phyloP scores from a whole-genome alignment of 495 filamentous ascomycete genomes.

The Letharia columbiana region DNA sequence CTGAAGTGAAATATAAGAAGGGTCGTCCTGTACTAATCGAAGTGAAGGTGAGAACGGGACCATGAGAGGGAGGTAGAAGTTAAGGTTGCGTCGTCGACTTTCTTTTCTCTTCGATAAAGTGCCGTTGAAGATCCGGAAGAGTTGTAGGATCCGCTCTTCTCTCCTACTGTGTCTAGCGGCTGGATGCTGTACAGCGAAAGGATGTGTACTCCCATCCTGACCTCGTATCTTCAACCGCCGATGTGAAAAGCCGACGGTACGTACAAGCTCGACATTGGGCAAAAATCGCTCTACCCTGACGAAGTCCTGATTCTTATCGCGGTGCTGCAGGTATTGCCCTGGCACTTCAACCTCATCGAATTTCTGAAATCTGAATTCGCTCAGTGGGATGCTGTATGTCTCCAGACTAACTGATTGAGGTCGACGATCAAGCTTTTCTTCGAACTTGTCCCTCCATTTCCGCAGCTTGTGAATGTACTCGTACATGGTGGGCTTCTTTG shows the following conservation, averaged over 20 bases:
- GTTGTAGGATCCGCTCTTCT: constrained; percentile 87
- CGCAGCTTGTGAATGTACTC: constrained; percentile 97
- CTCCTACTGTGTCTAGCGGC: constrained; percentile 83
- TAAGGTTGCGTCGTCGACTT: constrained; percentile 82
- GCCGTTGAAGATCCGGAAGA: constrained; percentile 98
- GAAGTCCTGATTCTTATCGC: constrained; percentile 98
- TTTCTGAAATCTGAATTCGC: constrained; percentile 93
- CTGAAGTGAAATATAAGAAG: constrained; percentile 89
- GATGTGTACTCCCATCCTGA: constrained; percentile 91
- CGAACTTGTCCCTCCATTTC: constrained; percentile 94
- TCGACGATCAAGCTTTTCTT: constrained; percentile 93
- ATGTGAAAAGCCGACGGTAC: constrained; percentile 80
- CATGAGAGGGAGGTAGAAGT: constrained; percentile 93
- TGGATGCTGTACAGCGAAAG: constrained; percentile 93
- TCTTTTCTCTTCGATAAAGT: constrained; percentile 85
- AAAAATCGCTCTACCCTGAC: constrained; percentile 93
- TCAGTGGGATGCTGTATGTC: constrained; percentile 74
- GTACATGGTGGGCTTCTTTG: constrained; percentile 86
- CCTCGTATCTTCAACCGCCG: constrained; percentile 90
- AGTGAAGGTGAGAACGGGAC: constrained; percentile 88
- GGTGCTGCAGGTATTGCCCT: constrained; percentile 91
- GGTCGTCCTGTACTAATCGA: constrained; percentile 87
- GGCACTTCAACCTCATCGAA: constrained; percentile 98
- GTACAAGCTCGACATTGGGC: constrained; percentile 84
- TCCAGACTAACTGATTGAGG: constrained; percentile 63